phyloP scores from a whole-genome alignment of 2,329 filamentous ascomycete genomes.

The Aureobasidium leucospermi region DNA sequence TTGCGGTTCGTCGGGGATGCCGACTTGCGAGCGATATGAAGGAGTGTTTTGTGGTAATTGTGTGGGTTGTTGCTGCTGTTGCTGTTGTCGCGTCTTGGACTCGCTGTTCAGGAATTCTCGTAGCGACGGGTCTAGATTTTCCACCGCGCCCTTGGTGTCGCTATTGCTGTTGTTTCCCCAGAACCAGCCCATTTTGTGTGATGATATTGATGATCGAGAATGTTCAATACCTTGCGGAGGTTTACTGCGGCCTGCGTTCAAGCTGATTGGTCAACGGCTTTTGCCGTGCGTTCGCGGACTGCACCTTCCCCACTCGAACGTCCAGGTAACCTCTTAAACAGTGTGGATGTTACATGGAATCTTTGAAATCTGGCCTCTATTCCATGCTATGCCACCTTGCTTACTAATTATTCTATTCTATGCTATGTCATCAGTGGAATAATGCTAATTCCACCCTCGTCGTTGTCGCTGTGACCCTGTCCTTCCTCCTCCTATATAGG shows the following conservation, averaged over 20 bases:
- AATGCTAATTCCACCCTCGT: too few relatives aligned
- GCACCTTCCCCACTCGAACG: not conserved
- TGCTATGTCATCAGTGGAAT: too few relatives aligned
- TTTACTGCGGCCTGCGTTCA: not conserved
- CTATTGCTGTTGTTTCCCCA: conserved; percentile 40
- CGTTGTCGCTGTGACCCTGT: too few relatives aligned
- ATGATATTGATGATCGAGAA: not conserved
- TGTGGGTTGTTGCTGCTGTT: conserved; percentile 16
- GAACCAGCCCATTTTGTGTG: conserved; percentile 53
- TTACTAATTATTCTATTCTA: too few relatives aligned
- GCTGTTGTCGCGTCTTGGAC: conserved; percentile 44
- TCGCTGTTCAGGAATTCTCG: conserved; percentile 80
- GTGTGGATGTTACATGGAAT: too few relatives aligned
- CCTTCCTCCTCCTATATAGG: too few relatives aligned
- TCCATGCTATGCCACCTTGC: too few relatives aligned
- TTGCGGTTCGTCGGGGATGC: conserved; percentile 14
- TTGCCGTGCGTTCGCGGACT: not conserved
- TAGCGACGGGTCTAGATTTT: conserved; percentile 72
- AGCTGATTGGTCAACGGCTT: too few relatives aligned
- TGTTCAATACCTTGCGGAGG: not conserved
- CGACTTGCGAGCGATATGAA: conserved; percentile 26
- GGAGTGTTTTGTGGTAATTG: conserved; percentile 1
- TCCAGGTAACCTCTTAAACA: too few relatives aligned
- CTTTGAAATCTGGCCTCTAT: too few relatives aligned
- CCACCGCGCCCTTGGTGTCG: conserved; percentile 52